A percentile compares a stretch with the other conserved stretches of the same genome.
These are phyloP conservation scores for Tylopilus orsonianus DNA, from an alignment of 1,284 basidiomycete species.

Conservation along the genomic window DNA sequence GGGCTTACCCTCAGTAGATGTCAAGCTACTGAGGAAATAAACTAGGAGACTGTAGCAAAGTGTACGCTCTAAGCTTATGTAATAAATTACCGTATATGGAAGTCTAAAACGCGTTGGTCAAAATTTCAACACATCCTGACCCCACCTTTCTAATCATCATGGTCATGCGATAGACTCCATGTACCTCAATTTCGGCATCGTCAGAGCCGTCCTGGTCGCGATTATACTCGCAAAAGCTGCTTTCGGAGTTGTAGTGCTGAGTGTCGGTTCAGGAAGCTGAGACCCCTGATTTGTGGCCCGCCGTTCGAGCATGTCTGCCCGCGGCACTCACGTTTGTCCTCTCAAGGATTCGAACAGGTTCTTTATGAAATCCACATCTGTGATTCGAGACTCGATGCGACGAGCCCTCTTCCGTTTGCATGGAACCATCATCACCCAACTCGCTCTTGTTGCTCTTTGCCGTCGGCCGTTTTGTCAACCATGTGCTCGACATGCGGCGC, in stretches of 20 bases:
- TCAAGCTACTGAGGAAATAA: too few relatives aligned
- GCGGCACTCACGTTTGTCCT: too few relatives aligned
- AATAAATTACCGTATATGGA: too few relatives aligned
- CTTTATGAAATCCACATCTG: slow-evolving; percentile 20
- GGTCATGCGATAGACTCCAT: slow-evolving; percentile 22
- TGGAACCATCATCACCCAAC: slow-evolving; percentile 16
- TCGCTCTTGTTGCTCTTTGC: slow-evolving; percentile 18
- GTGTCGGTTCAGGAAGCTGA: neutral
- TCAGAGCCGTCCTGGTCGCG: slow-evolving; percentile 10
- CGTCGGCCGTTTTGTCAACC: slow-evolving; percentile 13
- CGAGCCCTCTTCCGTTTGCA: slow-evolving; percentile 10
- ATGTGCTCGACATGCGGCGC: slow-evolving; percentile 14
- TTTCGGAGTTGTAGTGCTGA: slow-evolving; percentile 12
- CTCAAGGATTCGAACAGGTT: slow-evolving; percentile 14
- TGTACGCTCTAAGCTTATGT: too few relatives aligned
- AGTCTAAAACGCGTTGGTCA: too few relatives aligned
- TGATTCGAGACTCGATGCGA: slow-evolving; percentile 1
- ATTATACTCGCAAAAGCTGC: slow-evolving; percentile 7
- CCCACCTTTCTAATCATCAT: slow-evolving; percentile 15
- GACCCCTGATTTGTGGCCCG: too few relatives aligned
- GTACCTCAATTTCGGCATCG: slow-evolving; percentile 17
- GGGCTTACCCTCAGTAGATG: too few relatives aligned
- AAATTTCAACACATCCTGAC: neutral
- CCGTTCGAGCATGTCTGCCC: too few relatives aligned
- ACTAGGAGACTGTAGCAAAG: too few relatives aligned